Conservation (phyloP, 140 eudicot species). For the Anethum foeniculum region DNA sequence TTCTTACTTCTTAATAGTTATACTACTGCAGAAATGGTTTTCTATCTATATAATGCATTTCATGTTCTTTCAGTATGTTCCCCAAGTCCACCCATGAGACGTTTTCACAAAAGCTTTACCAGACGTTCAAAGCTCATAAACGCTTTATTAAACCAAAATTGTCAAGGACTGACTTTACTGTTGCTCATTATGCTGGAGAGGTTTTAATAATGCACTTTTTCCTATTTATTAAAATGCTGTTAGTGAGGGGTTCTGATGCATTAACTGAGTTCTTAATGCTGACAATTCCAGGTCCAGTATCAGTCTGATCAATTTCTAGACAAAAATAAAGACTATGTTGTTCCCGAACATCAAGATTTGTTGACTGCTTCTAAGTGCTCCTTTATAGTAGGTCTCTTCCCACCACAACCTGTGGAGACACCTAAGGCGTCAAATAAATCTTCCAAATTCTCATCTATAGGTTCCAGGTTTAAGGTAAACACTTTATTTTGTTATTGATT, state of each 20-base stretch:
- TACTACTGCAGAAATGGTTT: conserved; percentile 8
- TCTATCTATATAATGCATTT: conserved; percentile 19
- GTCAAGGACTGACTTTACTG: conserved; percentile 83
- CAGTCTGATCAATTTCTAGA: conserved; percentile 88
- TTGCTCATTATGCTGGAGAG: conserved; percentile 99
- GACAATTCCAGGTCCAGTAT: conserved; percentile 62
- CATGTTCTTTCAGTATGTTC: conserved; percentile 76
- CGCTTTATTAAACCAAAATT: conserved; percentile 84
- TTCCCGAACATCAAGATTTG: conserved; percentile 96
- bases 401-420: conserved; percentile 67
- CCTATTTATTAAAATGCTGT: conserved; percentile 5
- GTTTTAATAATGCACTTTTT: conserved; percentile 23
- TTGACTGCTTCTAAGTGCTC: conserved; percentile 79
- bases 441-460: conserved; percentile 91
- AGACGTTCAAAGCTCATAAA: conserved; percentile 74
- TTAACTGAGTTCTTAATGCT: conserved; percentile 13
- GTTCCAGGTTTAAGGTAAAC: conserved; percentile 80
- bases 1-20: background rate
- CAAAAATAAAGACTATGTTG: conserved; percentile 96
- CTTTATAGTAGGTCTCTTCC: conserved; percentile 81
- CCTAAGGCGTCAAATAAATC: conserved; percentile 72
- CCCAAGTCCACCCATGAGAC: conserved; percentile 97
- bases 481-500: background rate
- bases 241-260: conserved; percentile 13
- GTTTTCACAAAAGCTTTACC: conserved; percentile 89